Conservation (phyloP, 2,329 filamentous ascomycete genomes). For the Albophoma yamanashiensis region DNA sequence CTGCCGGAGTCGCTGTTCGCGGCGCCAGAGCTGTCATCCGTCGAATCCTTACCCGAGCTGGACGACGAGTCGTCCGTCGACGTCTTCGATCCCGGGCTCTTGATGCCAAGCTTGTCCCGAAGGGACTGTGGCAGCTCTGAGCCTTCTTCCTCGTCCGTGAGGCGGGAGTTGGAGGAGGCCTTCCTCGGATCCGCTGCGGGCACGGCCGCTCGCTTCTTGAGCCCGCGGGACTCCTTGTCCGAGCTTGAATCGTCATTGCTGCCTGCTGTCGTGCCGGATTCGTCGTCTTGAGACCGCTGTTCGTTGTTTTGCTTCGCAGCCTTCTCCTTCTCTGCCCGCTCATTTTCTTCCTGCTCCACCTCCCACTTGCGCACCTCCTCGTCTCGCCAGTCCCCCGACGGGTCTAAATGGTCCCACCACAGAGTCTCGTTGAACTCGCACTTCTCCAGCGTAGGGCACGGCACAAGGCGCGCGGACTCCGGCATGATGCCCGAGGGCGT, state of each 20-base stretch:
- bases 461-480: conserved; percentile 32
- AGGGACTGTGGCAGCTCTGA: conserved; percentile 21
- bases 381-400: conserved; percentile 29
- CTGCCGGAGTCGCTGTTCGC: neutral
- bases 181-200: conserved; percentile 5
- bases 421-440: conserved; percentile 41
- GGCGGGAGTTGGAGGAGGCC: conserved; percentile 6
- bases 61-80: neutral
- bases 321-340: conserved; percentile 13
- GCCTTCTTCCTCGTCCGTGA: conserved; percentile 11
- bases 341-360: conserved; percentile 24
- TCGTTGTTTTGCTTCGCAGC: neutral
- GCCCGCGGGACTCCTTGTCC: neutral
- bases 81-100: conserved; percentile 5
- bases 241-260: neutral
- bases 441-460: conserved; percentile 34
- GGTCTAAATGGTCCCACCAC: conserved; percentile 40
- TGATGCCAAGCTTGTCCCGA: conserved; percentile 17
- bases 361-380: conserved; percentile 33
- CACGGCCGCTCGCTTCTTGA: conserved; percentile 9
- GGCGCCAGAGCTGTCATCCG: neutral
- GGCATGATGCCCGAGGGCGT: conserved; percentile 56
- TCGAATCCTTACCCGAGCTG: neutral
- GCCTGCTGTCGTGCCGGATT: neutral
- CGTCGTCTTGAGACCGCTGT: neutral